These are phyloP conservation scores for Schizosaccharomyces japonicus DNA, from an alignment of 805 yeast species.

Conservation along the genomic window DNA sequence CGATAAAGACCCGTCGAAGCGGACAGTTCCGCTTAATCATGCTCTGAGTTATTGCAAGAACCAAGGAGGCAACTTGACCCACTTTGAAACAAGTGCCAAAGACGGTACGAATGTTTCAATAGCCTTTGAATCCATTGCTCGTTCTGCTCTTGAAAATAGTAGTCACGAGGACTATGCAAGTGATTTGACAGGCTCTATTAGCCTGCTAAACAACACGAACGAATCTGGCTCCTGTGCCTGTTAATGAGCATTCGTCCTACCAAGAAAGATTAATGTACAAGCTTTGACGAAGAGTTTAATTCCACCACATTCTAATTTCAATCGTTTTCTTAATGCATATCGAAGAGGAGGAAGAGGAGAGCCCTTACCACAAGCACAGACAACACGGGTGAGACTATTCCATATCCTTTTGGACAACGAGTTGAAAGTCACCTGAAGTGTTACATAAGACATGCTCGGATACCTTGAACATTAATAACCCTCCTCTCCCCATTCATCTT, in stretches of 20 bases:
- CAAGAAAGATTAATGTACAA: too few relatives aligned
- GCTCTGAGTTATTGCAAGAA: constrained; percentile 40
- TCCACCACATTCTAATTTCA: too few relatives aligned
- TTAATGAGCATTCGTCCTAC: too few relatives aligned
- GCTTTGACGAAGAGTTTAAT: too few relatives aligned
- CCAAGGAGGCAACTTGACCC: constrained; percentile 46
- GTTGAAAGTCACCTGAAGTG: too few relatives aligned
- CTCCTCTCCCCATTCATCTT: constrained; percentile 2
- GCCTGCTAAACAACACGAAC: constrained; percentile 60
- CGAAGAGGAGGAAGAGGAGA: too few relatives aligned
- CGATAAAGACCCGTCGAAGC: constrained; percentile 77
- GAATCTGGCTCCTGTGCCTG: constrained; percentile 60
- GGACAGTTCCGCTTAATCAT: constrained; percentile 37
- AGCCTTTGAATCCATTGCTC: constrained; percentile 80
- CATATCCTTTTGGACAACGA: too few relatives aligned
- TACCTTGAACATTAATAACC: not conserved
- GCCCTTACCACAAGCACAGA: too few relatives aligned
- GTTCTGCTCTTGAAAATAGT: constrained; percentile 74
- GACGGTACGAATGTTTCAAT: constrained; percentile 85
- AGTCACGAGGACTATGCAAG: constrained; percentile 75
- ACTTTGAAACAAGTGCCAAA: constrained; percentile 93
- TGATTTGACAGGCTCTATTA: constrained; percentile 89
- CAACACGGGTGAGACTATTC: too few relatives aligned
- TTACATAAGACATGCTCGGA: too few relatives aligned
- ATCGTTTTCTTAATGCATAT: too few relatives aligned